phyloP scores from a whole-genome alignment of 768 basidiomycete genomes.

The Pseudohyphozyma bogoriensis region DNA sequence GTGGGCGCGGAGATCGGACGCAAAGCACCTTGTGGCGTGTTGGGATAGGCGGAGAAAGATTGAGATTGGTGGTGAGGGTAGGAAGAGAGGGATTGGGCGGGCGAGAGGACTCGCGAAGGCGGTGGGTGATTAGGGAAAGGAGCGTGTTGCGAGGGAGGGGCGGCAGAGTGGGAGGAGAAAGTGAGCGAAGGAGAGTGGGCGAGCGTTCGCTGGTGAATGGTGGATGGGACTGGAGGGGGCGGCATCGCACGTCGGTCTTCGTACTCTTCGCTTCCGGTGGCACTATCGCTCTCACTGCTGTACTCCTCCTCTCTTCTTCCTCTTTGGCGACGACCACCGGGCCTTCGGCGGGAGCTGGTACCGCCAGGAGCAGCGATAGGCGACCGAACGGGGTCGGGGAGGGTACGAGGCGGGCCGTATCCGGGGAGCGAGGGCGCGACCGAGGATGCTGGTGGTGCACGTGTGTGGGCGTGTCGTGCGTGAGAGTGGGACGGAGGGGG shows the following conservation, averaged over 20 bases:
- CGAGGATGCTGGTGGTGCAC: slow-evolving; percentile 11
- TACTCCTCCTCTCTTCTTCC: neutral
- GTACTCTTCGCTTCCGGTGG: too few species aligned
- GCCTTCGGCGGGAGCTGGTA: neutral
- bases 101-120: neutral
- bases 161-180: too few species aligned
- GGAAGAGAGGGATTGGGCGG: too few species aligned
- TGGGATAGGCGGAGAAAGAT: too few species aligned
- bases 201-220: neutral
- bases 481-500: neutral
- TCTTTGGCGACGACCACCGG: neutral
- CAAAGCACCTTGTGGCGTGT: too few species aligned
- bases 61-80: too few species aligned
- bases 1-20: too few species aligned
- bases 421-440: slow-evolving; percentile 3
- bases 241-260: too few species aligned
- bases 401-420: slow-evolving; percentile 18
- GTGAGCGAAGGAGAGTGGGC: too few species aligned
- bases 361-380: neutral
- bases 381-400: neutral
- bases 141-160: neutral
- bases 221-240: neutral
- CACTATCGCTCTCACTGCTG: too few species aligned
- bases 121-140: neutral
- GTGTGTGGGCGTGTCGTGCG: neutral